Conservation (phyloP, 495 filamentous ascomycete species). For the Oidiodendron maius region DNA sequence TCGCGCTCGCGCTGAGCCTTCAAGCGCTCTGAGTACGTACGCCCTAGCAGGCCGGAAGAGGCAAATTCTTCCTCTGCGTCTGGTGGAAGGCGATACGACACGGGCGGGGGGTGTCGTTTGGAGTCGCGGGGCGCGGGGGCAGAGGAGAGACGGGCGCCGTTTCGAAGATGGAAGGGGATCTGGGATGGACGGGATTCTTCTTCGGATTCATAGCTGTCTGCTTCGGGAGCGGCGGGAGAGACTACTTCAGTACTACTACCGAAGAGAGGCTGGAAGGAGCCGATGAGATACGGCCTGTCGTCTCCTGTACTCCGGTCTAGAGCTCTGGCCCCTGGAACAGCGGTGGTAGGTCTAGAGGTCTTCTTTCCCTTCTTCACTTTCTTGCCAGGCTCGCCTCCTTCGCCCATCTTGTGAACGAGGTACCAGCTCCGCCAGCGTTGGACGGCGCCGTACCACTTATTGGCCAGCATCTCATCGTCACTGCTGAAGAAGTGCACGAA, state of each 20-base stretch:
- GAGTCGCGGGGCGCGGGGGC: conserved; percentile 27
- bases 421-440: conserved; percentile 90
- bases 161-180: conserved; percentile 22
- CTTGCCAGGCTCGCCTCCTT: conserved; percentile 30
- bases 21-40: conserved; percentile 58
- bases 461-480: conserved; percentile 59
- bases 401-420: conserved; percentile 60
- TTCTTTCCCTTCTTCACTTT: conserved; percentile 4
- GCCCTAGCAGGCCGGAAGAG: conserved; percentile 52
- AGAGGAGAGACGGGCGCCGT: conserved; percentile 10
- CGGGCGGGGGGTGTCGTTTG: conserved; percentile 33
- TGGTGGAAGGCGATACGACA: conserved; percentile 13
- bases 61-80: conserved; percentile 43
- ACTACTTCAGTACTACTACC: too few relatives aligned
- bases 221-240: background rate
- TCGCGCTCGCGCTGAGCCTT: conserved; percentile 49
- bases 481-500: conserved; percentile 90
- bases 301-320: conserved; percentile 25
- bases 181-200: conserved; percentile 20
- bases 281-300: conserved; percentile 43
- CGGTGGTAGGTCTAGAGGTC: conserved; percentile 9
- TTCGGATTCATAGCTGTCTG: conserved; percentile 13
- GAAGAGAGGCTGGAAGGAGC: conserved; percentile 51
- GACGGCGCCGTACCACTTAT: conserved; percentile 60
- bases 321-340: conserved; percentile 2